phyloP scores from a whole-genome alignment of 2,329 filamentous ascomycete species.

The Aspergillus sp. region DNA sequence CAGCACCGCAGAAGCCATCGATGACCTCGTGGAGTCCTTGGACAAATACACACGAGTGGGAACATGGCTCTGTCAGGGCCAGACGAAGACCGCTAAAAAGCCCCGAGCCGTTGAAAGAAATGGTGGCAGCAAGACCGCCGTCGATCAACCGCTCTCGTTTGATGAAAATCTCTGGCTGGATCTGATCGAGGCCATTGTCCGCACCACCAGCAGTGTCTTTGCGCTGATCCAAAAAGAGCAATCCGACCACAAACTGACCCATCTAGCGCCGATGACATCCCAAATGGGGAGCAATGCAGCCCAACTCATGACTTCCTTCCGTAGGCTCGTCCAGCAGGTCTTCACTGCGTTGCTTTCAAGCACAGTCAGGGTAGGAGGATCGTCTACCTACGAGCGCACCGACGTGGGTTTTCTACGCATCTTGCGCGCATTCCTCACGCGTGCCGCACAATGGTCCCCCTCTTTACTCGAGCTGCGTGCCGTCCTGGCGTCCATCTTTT shows the following conservation, averaged over 20 bases:
- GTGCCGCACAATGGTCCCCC: conserved; percentile 77
- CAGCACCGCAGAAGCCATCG: conserved; percentile 64
- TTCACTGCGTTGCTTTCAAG: conserved; percentile 83
- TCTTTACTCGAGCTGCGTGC: conserved; percentile 82
- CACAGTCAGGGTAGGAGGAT: conserved; percentile 55
- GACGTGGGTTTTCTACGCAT: conserved; percentile 84
- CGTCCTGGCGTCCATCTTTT: conserved; percentile 86
- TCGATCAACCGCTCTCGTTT: conserved; percentile 57
- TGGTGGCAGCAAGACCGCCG: conserved; percentile 43
- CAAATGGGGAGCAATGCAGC: conserved; percentile 23
- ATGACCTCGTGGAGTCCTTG: conserved; percentile 72
- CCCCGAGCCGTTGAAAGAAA: conserved; percentile 29
- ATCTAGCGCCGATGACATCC: conserved; percentile 14
- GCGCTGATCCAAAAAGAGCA: conserved; percentile 50
- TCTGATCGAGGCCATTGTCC: conserved; percentile 62
- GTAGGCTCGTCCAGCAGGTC: conserved; percentile 80
- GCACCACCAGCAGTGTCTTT: conserved; percentile 64
- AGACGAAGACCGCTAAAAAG: conserved; percentile 62
- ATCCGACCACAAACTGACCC: conserved; percentile 20
- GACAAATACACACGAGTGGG: conserved; percentile 91
- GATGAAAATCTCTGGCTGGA: conserved; percentile 68
- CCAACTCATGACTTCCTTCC: conserved; percentile 64
- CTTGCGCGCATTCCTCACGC: conserved; percentile 80
- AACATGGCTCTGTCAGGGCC: conserved; percentile 90
- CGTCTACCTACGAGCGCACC: conserved; percentile 34